Base-by-base conservation (phyloP, 768 basidiomycete genomes). In the Mycena galopus region DNA sequence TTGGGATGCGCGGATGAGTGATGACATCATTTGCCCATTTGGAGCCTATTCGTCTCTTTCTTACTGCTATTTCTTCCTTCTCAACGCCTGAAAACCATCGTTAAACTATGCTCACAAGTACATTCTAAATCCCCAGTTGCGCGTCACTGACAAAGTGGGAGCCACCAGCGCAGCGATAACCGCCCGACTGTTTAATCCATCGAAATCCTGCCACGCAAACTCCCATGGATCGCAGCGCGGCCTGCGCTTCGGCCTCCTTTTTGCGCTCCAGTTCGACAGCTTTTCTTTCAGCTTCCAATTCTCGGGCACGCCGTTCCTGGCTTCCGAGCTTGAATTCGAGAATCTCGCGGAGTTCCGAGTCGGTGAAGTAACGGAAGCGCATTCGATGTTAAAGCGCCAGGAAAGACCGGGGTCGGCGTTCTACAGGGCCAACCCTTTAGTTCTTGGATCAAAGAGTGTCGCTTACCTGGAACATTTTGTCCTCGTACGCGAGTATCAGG, bases 401-500 rank as follows among this genome's bases (percentile, higher is more conserved):
- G 88, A 80, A 11, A 93, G 80, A 17, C 92, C 92, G 0, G 91
- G 89, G 75, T 93, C 93, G 33, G 92, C 92, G 60, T 93, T 90
- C 92, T 93, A 63, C 3, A 29, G 17, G 14, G 23, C 29, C 57
- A 23, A 19, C 17, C 16, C 25, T 30, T 25, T n/a, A 4, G 56
- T n/a, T 44, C 21, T 19, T 47, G 44, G 21, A n/a, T 21, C 44
- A 8, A 21, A 47, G 21, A 21, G 11, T 47, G 9, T 21, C n/a
- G 68, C 82, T 55, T 78, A 88, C 92, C 82, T 92, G 90, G 79
- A 93, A 93, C 93, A 93, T 93, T 75, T 92, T 84, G 6, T 88
- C 83, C 68, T 89, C 88, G 79, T 93, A 93, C 0, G 92, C 92
- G 1, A 92, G 77, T 50, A 93, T 78, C 14, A 93, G 81, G 0